Percentiles rank a stretch among this genome's conserved stretches.
Evolutionary conservation across 805 yeast species (phyloP).

Genomic region (Myxozyma lipomycoides): DNA sequence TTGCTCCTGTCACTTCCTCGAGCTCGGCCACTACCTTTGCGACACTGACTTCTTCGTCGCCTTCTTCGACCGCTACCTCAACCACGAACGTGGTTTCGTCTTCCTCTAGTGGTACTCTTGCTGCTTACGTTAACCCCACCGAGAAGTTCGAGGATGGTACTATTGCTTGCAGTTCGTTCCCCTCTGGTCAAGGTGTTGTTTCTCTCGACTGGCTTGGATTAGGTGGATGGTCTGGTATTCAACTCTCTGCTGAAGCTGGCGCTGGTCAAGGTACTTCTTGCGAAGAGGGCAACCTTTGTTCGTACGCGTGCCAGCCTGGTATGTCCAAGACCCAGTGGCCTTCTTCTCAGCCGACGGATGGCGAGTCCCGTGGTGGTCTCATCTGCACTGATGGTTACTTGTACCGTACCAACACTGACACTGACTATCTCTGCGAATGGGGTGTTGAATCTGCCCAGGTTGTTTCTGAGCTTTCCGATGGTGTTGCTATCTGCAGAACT

Average conservation of each 20-base stretch:
- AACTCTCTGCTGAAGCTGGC: conserved; percentile 50
- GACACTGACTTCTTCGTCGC: conserved; percentile 9
- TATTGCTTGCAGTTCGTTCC: conserved; percentile 63
- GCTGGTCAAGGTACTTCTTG: conserved; percentile 64
- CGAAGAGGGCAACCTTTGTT: conserved; percentile 88
- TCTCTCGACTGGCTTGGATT: conserved; percentile 65
- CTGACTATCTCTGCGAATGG: conserved; percentile 79
- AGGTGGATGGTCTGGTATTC: conserved; percentile 82
- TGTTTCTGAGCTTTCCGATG: conserved; percentile 56
- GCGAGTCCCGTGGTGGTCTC: conserved; percentile 93
- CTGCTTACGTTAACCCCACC: conserved; percentile 54
- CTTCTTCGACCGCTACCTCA: conserved; percentile 17
- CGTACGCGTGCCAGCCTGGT: conserved; percentile 98
- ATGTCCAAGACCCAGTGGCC: conserved; percentile 99
- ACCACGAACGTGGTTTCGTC: conserved; percentile 35
- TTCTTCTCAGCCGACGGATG: conserved; percentile 73
- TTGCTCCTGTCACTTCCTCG: conserved; percentile 19
- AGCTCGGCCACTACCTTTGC: conserved; percentile 21
- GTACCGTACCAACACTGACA: conserved; percentile 68
- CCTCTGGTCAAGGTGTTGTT: conserved; percentile 79
- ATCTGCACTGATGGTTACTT: conserved; percentile 74
- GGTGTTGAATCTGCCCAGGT: conserved; percentile 69
- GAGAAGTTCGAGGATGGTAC: conserved; percentile 68
- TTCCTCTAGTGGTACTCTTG: conserved; percentile 45
- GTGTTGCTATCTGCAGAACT: conserved; percentile 92